Evolutionary conservation across 805 yeast species (phyloP).

Genomic region (Middelhovenomyces tepae): DNA sequence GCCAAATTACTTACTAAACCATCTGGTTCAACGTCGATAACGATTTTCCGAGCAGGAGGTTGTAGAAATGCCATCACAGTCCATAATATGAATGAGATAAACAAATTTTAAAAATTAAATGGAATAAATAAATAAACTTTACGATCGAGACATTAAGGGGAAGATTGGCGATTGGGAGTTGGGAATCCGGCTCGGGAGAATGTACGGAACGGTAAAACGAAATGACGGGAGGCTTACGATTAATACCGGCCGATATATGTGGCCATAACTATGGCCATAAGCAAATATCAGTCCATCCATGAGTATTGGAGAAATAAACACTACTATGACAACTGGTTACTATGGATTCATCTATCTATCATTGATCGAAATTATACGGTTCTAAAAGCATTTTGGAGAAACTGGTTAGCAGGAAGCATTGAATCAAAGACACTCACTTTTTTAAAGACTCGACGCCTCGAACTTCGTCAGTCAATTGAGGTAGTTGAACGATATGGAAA

Average conservation of each 20-base stretch:
- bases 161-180: too few species aligned
- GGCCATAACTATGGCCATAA: neutral
- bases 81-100: too few species aligned
- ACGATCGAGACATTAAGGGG: too few species aligned
- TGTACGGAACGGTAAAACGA: neutral
- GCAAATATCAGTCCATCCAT: neutral
- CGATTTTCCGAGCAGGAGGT: too few species aligned
- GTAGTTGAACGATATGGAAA: constrained; percentile 92
- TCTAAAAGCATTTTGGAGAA: constrained; percentile 74
- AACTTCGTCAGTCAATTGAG: constrained; percentile 88
- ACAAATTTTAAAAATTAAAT: too few species aligned
- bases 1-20: too few species aligned
- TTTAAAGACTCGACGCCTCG: constrained; percentile 84
- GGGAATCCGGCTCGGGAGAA: neutral
- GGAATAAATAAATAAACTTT: too few species aligned
- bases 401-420: neutral
- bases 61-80: too few species aligned
- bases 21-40: too few species aligned
- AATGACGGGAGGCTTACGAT: too few species aligned
- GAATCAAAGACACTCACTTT: too few species aligned
- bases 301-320: neutral
- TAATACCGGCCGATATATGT: neutral
- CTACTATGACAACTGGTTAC: neutral
- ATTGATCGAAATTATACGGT: constrained; percentile 65
- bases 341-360: constrained; percentile 18